Base-by-base conservation (phyloP, 768 basidiomycete species). In the Filobasidium floriforme region DNA sequence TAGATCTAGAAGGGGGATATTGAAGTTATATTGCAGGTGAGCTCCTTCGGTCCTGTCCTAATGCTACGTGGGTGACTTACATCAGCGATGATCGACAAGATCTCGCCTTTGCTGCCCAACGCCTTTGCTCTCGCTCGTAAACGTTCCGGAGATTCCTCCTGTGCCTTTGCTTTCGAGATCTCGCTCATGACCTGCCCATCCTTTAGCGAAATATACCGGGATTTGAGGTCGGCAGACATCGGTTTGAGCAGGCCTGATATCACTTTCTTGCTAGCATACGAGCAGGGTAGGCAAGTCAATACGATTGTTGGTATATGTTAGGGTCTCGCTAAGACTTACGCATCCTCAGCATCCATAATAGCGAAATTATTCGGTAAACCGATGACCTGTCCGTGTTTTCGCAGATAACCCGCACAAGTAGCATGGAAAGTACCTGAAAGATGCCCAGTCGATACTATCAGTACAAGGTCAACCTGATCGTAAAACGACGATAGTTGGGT, bases 301-400 rank as follows among this genome's bases (percentile, higher is more conserved):
- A 24, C 9, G 59, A 66, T 22, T 1, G 68, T 65, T 60, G 69
- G 43, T 73, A 69, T 0, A 29, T 37, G 26, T 29, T 9, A 37
- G 32, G 9, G 3, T 37, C 32, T 19, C 18, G n/a, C 41, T 32
- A 51, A 15, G 29, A 68, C 81, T 46, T 61, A 88, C 89, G 87
- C 87, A 76, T 89, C 89, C 28, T 89, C 87, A 0, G 87, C 82
- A 75, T 91, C 90, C 66, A 88, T 88, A 26, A 92, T 86, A 3
- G 88, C 86, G 70, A 92, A 94, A 75, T 90, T 91, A 29, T 81
- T 82, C 10, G 83, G 81, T 3, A 94, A 74, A 0, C 83, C 84
- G 60, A 89, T 84, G 9, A 80, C 70, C 37, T 78, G 77, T 3
- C 84, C 83, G 72, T 90, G 83, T 73, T 84, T 85, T 43, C 90